Base-by-base conservation (phyloP, 768 basidiomycete genomes). In the Trametes sanguinea region DNA sequence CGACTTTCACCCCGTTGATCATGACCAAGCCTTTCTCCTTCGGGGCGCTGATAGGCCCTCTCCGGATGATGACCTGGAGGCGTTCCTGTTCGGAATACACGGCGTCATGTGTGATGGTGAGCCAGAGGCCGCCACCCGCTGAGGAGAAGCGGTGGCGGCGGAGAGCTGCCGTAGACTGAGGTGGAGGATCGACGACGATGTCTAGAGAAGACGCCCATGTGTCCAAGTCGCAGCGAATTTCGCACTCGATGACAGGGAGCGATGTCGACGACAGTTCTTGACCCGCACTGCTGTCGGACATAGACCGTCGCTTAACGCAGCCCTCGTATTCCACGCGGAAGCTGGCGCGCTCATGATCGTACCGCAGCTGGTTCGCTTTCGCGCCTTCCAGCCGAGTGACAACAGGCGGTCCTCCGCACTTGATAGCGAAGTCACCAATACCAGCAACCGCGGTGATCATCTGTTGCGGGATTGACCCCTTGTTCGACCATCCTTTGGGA, bases 401-500 rank as follows among this genome's bases (percentile, higher is more conserved):
- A n/a, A 93, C 82, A 0, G 97, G 97, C 2, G 97, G 96, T 0
- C 94, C 95, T 13, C 97, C 97, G 66, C 85, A 89, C 74, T 94
- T 95, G 76, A 99, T 96, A 6, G 94, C 89, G 69, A 93, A 98
- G 64, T 98, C 96, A 22, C 97, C 94, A 9, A 97, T 88, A 1
- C 95, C 95, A 0, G 95, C 93, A 0, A 98, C 77, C 2, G 88
- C 83, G 43, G 84, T 84, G 69, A 96, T 88, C 93, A 98, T 96
- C 67, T 94, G 88, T n/a, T 87, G 88, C 1, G 95, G 96, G 53
- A 96, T 95, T 11, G 92, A 91, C 0, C 87, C 86, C 74, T 98
- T 98, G 76, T 92, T 94, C 5, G 93, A 87, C 95, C 96, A 98
- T 48, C 95, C 95, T 74, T 95, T 93, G 6, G 95, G 95, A 73